These are phyloP conservation scores for Chalciporus piperatoides DNA, from an alignment of 1,284 basidiomycete species.

Conservation along the genomic window DNA sequence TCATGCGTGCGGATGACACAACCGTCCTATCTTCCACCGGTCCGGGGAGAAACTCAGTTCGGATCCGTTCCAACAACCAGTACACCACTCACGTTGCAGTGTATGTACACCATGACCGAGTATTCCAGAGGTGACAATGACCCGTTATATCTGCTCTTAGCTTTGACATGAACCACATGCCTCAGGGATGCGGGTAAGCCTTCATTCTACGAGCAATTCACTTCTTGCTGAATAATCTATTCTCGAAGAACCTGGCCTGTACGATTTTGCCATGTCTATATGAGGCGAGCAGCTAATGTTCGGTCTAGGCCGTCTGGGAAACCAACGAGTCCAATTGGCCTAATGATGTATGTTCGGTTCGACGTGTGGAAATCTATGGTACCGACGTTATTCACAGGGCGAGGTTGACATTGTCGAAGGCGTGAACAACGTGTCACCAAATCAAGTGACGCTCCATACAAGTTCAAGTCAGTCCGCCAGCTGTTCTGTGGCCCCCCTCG, in stretches of 20 bases:
- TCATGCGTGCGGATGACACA: conserved; percentile 52
- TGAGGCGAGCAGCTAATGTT: conserved; percentile 8
- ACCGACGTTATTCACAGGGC: conserved; percentile 34
- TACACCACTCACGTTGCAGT: conserved; percentile 55
- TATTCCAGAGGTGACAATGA: neutral
- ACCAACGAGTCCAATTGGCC: conserved; percentile 51
- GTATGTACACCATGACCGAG: conserved; percentile 36
- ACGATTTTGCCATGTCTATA: conserved; percentile 3
- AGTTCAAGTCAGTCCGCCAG: conserved; percentile 29
- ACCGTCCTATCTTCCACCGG: conserved; percentile 43
- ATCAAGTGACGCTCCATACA: conserved; percentile 43
- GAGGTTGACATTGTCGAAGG: conserved; percentile 41
- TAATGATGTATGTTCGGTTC: conserved; percentile 32
- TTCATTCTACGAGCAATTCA: neutral
- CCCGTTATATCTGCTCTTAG: conserved; percentile 18
- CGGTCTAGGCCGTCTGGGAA: conserved; percentile 45
- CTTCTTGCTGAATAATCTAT: conserved; percentile 4
- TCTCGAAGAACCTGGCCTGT: conserved; percentile 45
- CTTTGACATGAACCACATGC: conserved; percentile 43
- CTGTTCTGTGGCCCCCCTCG: too few species aligned
- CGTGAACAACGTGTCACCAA: conserved; percentile 35
- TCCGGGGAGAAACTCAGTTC: conserved; percentile 58
- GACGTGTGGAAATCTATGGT: neutral
- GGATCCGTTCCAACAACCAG: conserved; percentile 48
- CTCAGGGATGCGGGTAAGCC: conserved; percentile 64